A percentile compares a stretch with the other conserved stretches of the same genome.
phyloP scores from a whole-genome alignment of 2,329 filamentous ascomycete genomes.

The Cladophialophora carrionii region DNA sequence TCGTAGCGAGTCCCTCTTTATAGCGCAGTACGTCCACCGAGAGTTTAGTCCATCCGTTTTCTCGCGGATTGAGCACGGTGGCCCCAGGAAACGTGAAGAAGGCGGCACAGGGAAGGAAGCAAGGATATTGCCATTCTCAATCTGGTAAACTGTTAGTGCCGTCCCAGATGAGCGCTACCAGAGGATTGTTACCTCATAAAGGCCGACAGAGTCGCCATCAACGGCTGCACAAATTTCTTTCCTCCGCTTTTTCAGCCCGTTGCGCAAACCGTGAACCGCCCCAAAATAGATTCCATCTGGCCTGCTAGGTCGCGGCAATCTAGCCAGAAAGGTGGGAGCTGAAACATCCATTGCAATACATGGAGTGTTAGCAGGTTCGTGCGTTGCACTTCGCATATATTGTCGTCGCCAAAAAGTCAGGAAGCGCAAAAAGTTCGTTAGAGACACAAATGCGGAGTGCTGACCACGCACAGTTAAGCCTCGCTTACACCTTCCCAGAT shows the following conservation, averaged over 20 bases:
- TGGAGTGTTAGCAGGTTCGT: background rate
- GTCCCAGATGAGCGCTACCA: background rate
- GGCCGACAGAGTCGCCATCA: constrained; percentile 64
- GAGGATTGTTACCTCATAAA: constrained; percentile 59
- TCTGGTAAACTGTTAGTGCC: constrained; percentile 45
- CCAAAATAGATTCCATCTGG: constrained; percentile 48
- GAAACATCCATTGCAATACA: constrained; percentile 48
- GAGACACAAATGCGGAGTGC: background rate
- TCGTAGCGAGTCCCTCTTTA: constrained; percentile 54
- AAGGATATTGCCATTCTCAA: constrained; percentile 63
- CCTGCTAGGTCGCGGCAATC: constrained; percentile 51
- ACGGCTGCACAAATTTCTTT: constrained; percentile 63
- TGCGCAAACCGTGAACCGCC: constrained; percentile 58
- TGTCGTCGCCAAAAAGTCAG: constrained; percentile 1
- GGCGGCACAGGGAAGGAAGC: constrained; percentile 66
- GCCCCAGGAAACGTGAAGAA: constrained; percentile 59
- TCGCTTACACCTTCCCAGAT: background rate
- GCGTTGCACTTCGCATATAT: background rate
- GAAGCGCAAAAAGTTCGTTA: constrained; percentile 5
- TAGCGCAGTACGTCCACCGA: constrained; percentile 61
- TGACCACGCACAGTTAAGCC: background rate
- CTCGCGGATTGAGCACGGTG: constrained; percentile 61
- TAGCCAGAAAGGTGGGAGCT: constrained; percentile 50
- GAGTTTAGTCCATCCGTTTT: constrained; percentile 52
- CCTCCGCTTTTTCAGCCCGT: constrained; percentile 63